A percentile compares a stretch with the other conserved stretches of the same genome.
Evolutionary conservation across 1,284 basidiomycete genomes (phyloP).

Genomic region (Mycosarcoma mackinlayi): DNA sequence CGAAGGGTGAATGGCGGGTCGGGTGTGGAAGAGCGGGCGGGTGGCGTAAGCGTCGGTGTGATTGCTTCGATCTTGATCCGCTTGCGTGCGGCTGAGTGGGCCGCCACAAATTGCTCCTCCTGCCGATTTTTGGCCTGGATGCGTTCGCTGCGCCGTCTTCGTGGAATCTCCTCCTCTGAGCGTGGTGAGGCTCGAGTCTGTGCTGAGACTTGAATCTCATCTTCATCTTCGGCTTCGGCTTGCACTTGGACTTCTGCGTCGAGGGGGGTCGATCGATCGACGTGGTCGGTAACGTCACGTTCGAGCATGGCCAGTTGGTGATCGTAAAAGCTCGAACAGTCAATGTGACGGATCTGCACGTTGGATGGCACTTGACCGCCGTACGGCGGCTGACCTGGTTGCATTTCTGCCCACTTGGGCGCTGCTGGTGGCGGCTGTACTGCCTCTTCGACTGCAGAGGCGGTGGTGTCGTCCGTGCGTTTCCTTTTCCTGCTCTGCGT

Average conservation of each 20-base stretch:
- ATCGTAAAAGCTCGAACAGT: slow-evolving; percentile 36
- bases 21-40: no score
- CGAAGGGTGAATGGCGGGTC: no score
- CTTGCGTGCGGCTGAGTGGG: slow-evolving; percentile 1
- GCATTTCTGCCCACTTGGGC: slow-evolving; percentile 11
- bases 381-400: slow-evolving; percentile 3
- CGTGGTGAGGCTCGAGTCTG: no score
- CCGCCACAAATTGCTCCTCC: background rate
- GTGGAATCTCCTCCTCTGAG: no score
- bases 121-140: background rate
- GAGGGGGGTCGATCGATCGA: no score
- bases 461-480: background rate
- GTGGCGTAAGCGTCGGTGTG: background rate
- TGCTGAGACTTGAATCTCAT: background rate
- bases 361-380: slow-evolving; percentile 12
- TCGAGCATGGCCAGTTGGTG: slow-evolving; percentile 2
- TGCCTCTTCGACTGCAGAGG: background rate
- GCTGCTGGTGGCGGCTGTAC: background rate
- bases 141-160: background rate
- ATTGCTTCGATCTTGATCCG: slow-evolving; percentile 1
- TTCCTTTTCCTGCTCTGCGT: slow-evolving; percentile 14
- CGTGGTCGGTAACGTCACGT: no score
- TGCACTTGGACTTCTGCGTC: background rate
- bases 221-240: background rate
- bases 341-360: slow-evolving; percentile 17